Conservation (phyloP, 148 eudicot species). For the Gaultheria prostrata region DNA sequence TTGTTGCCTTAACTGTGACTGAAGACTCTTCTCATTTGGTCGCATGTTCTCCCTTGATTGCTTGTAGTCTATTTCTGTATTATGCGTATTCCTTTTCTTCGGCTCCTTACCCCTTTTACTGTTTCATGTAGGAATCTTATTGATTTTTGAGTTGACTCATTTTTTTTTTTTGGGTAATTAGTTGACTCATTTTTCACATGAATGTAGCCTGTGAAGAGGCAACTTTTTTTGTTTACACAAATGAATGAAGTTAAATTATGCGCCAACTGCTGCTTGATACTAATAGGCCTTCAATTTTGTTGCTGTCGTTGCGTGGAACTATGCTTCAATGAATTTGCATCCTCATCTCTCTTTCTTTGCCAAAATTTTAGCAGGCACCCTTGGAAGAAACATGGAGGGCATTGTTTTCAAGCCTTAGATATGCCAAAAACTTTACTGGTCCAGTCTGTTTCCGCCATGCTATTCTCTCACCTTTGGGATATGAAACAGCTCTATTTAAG, state of each 20-base stretch:
- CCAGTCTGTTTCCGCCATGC: conserved; percentile 93
- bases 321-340: background rate
- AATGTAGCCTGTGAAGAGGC: background rate
- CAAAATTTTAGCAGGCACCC: conserved; percentile 50
- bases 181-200: background rate
- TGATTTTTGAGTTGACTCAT: background rate
- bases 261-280: background rate
- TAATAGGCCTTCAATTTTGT: background rate
- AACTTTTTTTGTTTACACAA: background rate
- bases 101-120: background rate
- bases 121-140: background rate
- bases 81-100: background rate
- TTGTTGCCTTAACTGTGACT: background rate
- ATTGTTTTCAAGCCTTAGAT: conserved; percentile 70
- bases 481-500: conserved; percentile 84
- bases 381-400: conserved; percentile 96
- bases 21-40: background rate
- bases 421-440: conserved; percentile 76
- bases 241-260: background rate
- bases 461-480: conserved; percentile 76
- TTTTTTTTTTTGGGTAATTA: too few relatives aligned
- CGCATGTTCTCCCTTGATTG: background rate
- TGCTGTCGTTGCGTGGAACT: background rate
- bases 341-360: conserved; percentile 9
- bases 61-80: background rate